Conservation (phyloP, 805 yeast genomes). For the Blastobotrys terrestris region DNA sequence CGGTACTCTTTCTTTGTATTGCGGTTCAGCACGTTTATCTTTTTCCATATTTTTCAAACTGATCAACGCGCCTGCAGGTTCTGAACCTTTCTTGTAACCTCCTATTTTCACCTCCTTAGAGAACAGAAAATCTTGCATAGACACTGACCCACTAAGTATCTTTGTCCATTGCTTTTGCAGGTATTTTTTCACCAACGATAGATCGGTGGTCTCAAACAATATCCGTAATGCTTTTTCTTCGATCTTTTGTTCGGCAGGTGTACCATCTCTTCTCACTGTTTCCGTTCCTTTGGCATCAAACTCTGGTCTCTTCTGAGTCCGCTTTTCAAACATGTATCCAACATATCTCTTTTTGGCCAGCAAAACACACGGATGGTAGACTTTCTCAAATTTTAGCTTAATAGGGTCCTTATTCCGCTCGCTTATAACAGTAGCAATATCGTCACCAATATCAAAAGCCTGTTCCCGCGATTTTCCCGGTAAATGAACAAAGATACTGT, state of each 20-base stretch:
- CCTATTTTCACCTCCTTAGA: conserved; percentile 87
- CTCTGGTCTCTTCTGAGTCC: conserved; percentile 47
- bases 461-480: conserved; percentile 75
- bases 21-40: conserved; percentile 77
- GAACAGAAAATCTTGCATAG: conserved; percentile 81
- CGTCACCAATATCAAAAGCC: conserved; percentile 70
- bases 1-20: conserved; percentile 82
- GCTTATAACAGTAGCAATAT: conserved; percentile 62
- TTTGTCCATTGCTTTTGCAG: conserved; percentile 61
- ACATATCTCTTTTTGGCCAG: conserved; percentile 87
- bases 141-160: conserved; percentile 54
- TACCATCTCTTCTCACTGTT: conserved; percentile 90
- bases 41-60: conserved; percentile 54
- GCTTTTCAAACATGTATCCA: conserved; percentile 69
- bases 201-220: conserved; percentile 65
- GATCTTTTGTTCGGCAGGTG: conserved; percentile 83
- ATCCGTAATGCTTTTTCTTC: conserved; percentile 62
- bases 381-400: conserved; percentile 82
- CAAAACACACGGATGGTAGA: conserved; percentile 79
- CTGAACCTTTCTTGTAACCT: conserved; percentile 59
- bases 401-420: conserved; percentile 71
- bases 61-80: conserved; percentile 90
- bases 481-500: conserved; percentile 81
- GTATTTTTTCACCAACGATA: conserved; percentile 63
- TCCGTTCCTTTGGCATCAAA: conserved; percentile 98